Evolutionary conservation across 441 rosid genomes (phyloP), one percentile per base, ranked within the genome.

Genomic region (Macaranga tanarius): DNA sequence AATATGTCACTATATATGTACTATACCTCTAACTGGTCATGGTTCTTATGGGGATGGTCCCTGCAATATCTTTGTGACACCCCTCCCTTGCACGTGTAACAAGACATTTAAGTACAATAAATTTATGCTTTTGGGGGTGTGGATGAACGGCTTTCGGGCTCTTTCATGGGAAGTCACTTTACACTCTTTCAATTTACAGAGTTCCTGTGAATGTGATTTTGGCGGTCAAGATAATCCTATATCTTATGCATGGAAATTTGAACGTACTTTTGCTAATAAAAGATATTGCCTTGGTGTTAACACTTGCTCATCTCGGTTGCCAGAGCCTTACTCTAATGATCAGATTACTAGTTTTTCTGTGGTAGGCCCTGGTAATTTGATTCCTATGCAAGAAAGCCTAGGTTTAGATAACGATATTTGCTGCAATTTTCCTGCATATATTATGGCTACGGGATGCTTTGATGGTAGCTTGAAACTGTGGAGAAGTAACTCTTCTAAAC

Each of bases 401-500:
- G 79, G 73, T 69, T 72, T 69, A 52, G 74, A 80, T 19, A 75
- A 76, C 77, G 84, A 71, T 67, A 38, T 31, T 28, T 71, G 72
- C 76, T 38, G 67, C 79, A 80, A 79, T 72, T 70, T 61, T 76
- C 89, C 86, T 69, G 81, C 89, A 67, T 95, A 91, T 84, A 75
- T 84, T 63, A 82, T 95, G 90, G 99, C 92, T 70, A 93, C 96
- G 3, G 99, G 98, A 75, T 89, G 78, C 74, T 79, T 81, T 78
- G 93, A 90, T 86, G 98, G 99, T 70, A 83, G 84, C 85, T 73
- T 91, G 85, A 95, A 90, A 81, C 77, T 92, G 75, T 92, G 98
- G 99, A 88, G 86, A 83, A 86, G 87, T 79, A 83, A 80, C 55
- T 34, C 81, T 79, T 83, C 76, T 75, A 75, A 75, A 73, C 69